Evolutionary conservation across 805 yeast species (phyloP), one percentile per base, ranked within the genome.

Genomic region (Isabelozyma gotoi): DNA sequence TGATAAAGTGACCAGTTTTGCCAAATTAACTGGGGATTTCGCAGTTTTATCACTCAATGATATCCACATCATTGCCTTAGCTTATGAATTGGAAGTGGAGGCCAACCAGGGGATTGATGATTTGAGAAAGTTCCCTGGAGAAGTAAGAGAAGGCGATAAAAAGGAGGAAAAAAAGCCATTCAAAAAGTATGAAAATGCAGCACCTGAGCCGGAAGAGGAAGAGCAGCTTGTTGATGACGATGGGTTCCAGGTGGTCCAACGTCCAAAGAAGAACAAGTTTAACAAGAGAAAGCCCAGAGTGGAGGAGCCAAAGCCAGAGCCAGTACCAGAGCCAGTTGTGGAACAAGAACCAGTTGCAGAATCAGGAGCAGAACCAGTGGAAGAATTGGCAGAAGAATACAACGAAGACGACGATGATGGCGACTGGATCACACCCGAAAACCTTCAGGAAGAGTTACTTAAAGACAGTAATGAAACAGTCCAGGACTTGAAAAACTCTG

Each of bases 351-450:
- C 61, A 31, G 20, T 7, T 10, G 52, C 56, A 47, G 46, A 38
- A 20, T 38, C 49, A 18, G 47, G 36, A 43, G 45, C 11, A 16
- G 38, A 40, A 38, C 10, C 36, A 27, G 21, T 15, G n/a, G 38
- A 34, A 18, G 36, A 32, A 2, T 39, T 64, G 8, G 65, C 57
- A 7, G 83, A 78, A 36, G 86, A 77, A 16, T 78, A 74, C 21
- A 84, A 83, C 37, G 91, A 82, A 43, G 92, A 86, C 44, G 90
- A 88, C 33, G 96, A 87, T 48, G 90, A 81, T 43, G 88, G 84
- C 33, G 86, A 80, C 33, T 94, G 99, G 99, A 94, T 94, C 53
- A 88, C 96, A 0, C 85, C 94, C 3, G 96, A 87, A 2, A 94
- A 90, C 55, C 65, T 94, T 24, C 71, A 78, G 33, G 88, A 85